Percentiles rank a stretch among this genome's conserved stretches.
These are phyloP conservation scores for Calonectria pseudoturangicola DNA, from an alignment of 2,329 filamentous ascomycete species.

Conservation along the genomic window DNA sequence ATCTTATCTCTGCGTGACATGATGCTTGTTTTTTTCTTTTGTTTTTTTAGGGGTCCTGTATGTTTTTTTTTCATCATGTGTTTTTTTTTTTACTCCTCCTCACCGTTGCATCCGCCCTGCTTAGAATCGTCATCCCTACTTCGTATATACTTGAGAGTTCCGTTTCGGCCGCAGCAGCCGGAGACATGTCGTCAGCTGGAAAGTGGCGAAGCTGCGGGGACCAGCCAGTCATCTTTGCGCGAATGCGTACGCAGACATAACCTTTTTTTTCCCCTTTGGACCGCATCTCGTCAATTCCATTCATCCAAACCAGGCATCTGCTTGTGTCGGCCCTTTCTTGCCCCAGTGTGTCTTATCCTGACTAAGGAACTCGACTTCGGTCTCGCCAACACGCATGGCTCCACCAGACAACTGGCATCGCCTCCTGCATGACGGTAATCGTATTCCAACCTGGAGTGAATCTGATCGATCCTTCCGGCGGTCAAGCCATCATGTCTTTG, in stretches of 20 bases:
- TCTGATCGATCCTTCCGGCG: constrained; percentile 4
- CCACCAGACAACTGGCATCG: constrained; percentile 30
- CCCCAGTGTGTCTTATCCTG: constrained; percentile 12
- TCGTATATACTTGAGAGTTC: constrained; percentile 1
- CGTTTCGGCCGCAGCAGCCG: constrained; percentile 10
- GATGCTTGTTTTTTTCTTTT: background rate
- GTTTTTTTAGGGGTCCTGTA: background rate
- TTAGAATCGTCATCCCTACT: background rate
- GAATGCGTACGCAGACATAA: background rate
- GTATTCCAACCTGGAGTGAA: background rate
- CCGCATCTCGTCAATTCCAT: constrained; percentile 7
- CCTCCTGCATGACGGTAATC: background rate
- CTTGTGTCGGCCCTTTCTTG: constrained; percentile 8
- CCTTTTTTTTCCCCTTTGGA: background rate
- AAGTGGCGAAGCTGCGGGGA: constrained; percentile 17
- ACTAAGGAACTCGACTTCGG: constrained; percentile 11
- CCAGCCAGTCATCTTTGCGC: constrained; percentile 1
- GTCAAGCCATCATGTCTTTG: constrained; percentile 23
- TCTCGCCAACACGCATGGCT: constrained; percentile 29
- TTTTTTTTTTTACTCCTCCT: background rate
- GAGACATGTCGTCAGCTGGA: constrained; percentile 17
- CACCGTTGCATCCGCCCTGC: background rate
- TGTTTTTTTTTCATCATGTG: background rate
- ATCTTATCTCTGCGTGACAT: constrained; percentile 14
- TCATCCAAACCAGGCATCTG: background rate